Conservation (phyloP, 495 filamentous ascomycete genomes). For the Mytilinidion resinicola region DNA sequence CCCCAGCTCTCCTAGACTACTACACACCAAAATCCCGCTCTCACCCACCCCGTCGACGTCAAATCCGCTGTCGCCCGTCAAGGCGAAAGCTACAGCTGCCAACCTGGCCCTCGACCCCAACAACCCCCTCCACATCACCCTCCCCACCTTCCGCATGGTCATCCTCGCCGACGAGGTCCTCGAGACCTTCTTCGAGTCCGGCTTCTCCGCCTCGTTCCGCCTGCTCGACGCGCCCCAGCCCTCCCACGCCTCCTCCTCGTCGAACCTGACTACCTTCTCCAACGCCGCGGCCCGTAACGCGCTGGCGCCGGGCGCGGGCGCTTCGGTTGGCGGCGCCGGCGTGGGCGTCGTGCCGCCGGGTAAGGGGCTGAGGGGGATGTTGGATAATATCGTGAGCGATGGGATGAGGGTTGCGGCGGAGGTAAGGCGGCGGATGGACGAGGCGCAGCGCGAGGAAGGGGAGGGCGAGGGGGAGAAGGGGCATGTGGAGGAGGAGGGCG, state of each 20-base stretch:
- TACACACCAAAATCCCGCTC: slow-evolving; percentile 20
- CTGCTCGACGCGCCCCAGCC: slow-evolving; percentile 48
- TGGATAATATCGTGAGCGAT: slow-evolving; percentile 95
- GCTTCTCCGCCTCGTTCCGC: slow-evolving; percentile 65
- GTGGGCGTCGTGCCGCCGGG: slow-evolving; percentile 55
- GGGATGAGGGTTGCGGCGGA: slow-evolving; percentile 92
- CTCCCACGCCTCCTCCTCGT: slow-evolving; percentile 38
- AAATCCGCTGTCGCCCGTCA: slow-evolving; percentile 24
- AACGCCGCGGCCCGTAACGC: slow-evolving; percentile 49
- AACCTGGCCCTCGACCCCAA: slow-evolving; percentile 88
- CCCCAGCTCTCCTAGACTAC: slow-evolving; percentile 10
- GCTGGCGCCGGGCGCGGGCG: slow-evolving; percentile 9
- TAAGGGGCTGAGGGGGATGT: slow-evolving; percentile 79
- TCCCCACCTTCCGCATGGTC: slow-evolving; percentile 98
- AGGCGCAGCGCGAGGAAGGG: slow-evolving; percentile 79
- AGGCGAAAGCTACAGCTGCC: slow-evolving; percentile 53
- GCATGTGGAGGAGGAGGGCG: slow-evolving; percentile 60
- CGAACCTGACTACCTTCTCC: slow-evolving; percentile 74
- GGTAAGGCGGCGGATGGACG: slow-evolving; percentile 85
- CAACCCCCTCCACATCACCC: slow-evolving; percentile 88
- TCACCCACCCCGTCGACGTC: slow-evolving; percentile 16
- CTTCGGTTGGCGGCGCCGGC: slow-evolving; percentile 31
- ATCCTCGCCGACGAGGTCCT: slow-evolving; percentile 91
- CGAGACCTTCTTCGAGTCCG: slow-evolving; percentile 90
- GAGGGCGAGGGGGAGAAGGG: slow-evolving; percentile 54